Percentiles rank a stretch among this genome's conserved stretches.
These are phyloP conservation scores for Naegleria gruberi DNA, from an alignment of 208 protist species.

Conservation along the genomic window DNA sequence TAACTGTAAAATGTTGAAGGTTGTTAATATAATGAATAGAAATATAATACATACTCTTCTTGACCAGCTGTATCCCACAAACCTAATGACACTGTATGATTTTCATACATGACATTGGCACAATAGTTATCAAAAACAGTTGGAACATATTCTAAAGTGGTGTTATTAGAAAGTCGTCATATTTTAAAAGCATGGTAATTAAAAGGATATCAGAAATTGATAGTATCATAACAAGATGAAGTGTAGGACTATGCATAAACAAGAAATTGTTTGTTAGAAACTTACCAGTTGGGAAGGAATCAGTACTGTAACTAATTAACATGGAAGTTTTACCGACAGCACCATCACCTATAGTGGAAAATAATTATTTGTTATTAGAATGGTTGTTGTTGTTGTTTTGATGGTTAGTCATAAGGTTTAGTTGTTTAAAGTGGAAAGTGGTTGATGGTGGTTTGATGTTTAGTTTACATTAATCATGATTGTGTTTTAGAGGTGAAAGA, in stretches of 20 bases:
- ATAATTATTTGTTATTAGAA: too few relatives aligned
- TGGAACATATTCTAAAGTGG: constrained; percentile 50
- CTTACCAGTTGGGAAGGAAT: constrained; percentile 10
- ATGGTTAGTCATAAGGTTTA: too few relatives aligned
- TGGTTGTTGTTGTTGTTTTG: too few relatives aligned
- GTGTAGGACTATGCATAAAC: not conserved
- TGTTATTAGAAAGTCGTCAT: not conserved
- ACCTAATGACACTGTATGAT: constrained; percentile 47
- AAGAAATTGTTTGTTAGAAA: not conserved
- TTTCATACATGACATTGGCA: constrained; percentile 58
- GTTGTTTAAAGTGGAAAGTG: too few relatives aligned
- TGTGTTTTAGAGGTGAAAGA: too few relatives aligned
- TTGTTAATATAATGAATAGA: not conserved
- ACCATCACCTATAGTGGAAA: constrained; percentile 22
- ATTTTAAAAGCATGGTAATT: not conserved
- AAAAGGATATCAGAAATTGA: too few relatives aligned
- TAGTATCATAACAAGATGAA: not conserved
- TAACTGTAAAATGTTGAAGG: not conserved
- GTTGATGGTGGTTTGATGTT: too few relatives aligned
- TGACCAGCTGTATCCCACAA: constrained; percentile 71
- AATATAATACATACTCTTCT: constrained; percentile 67
- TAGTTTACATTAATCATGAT: too few relatives aligned
- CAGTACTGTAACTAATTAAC: constrained; percentile 16
- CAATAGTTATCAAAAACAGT: constrained; percentile 77
- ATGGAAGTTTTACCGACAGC: constrained; percentile 28